Conservation (phyloP, 345 rosid species). For the Triadica sebifera region DNA sequence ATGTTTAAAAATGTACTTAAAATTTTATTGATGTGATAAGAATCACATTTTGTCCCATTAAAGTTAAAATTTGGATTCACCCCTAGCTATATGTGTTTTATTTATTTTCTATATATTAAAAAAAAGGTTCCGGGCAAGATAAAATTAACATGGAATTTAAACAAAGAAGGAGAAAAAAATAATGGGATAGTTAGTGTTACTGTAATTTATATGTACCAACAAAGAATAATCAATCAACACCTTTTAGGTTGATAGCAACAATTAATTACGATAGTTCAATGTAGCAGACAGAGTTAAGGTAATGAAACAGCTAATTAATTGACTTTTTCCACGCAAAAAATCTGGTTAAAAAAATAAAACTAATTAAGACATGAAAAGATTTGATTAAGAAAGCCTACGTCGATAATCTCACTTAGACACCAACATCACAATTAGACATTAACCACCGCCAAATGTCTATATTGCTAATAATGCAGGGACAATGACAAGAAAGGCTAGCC, state of each 20-base stretch:
- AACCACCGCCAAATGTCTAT: conserved; percentile 27
- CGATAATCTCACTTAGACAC: conserved; percentile 12
- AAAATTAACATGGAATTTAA: no score
- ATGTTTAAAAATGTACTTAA: no score
- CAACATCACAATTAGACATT: conserved; percentile 33
- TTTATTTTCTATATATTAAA: no score
- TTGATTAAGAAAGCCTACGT: conserved; percentile 31
- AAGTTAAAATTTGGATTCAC: no score
- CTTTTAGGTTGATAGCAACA: conserved; percentile 7
- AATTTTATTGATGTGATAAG: no score
- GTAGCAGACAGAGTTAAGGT: background rate
- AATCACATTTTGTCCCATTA: no score
- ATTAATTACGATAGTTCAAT: conserved; percentile 8
- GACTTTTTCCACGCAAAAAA: conserved; percentile 24
- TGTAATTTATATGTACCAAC: background rate
- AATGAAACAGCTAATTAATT: conserved; percentile 23
- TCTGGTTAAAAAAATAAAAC: conserved; percentile 3
- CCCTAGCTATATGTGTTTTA: no score
- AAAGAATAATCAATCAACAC: background rate
- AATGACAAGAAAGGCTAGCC: conserved; percentile 30
- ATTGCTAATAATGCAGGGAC: conserved; percentile 24
- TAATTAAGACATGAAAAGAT: conserved; percentile 33
- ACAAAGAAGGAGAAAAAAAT: no score
- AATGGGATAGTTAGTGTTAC: no score
- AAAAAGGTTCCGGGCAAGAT: no score